Base-by-base conservation (phyloP, 805 yeast species). In the Candida nemodendra region DNA sequence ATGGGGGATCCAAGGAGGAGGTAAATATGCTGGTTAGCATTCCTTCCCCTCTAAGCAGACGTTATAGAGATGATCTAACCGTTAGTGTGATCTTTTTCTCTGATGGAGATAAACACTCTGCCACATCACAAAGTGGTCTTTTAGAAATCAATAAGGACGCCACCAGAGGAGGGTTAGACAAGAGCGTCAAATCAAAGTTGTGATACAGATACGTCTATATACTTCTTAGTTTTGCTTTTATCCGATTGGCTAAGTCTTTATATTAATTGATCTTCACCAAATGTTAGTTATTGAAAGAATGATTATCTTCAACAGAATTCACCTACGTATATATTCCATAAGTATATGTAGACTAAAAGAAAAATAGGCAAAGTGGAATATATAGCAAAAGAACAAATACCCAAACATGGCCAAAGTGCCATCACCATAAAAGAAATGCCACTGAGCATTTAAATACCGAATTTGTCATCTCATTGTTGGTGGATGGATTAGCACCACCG, bases 21-120 rank as follows among this genome's bases (percentile, higher is more conserved):
- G 89, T 90, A 3, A 79, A 90, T 16, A 85, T 93, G 76, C 68
- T 93, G 43, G 83, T 89, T 13, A 82, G 93, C 37, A 88, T 93
- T 36, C 98, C 98, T 14, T 77, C 89, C 13, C 97, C 98, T 2
- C 74, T 84, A 50, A 84, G 96, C 15, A 79, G 99, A 64, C 74
- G 88, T 30, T 91, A 90, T 64, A 79, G 99, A 61, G 99, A 93
- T 65, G 99, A 93, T 61, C 71, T 93, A 57, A 90, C 98, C 0
- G 97, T 90, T 4, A 88, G 96, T 3, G 99, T 93, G 17, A 87
- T 91, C 2, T 93, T 93, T 63, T 93, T 93, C 59, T 42, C 53
- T 9, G 58, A 58, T 32, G 95, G 95, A 9, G 77, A 77, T 17
- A 71, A 70, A 33, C 57, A 61, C 6, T 53, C 57, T n/a, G 65